Percentiles rank a stretch among this genome's conserved stretches.
phyloP scores from a whole-genome alignment of 768 basidiomycete species.

The Mycena belliarum region DNA sequence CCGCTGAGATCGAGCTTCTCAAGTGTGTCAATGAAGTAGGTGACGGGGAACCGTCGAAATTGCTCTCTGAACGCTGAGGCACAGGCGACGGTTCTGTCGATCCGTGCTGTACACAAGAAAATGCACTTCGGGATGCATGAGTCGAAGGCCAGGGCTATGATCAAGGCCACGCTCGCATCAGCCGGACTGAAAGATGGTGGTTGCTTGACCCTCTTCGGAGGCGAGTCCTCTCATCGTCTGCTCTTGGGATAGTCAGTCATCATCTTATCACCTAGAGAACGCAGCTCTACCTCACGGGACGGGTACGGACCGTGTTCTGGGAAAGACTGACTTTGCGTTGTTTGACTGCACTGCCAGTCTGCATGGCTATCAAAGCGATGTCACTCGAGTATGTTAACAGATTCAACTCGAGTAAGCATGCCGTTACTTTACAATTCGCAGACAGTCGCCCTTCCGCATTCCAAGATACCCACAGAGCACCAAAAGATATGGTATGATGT shows the following conservation, averaged over 20 bases:
- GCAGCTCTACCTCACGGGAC: conserved; percentile 85
- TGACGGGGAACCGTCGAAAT: neutral
- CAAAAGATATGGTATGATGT: conserved; percentile 65
- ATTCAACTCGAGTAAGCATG: neutral
- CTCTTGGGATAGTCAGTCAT: neutral
- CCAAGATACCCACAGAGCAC: conserved; percentile 55
- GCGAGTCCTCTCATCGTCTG: conserved; percentile 36
- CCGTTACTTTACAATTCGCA: conserved; percentile 24
- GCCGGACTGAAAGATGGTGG: conserved; percentile 62
- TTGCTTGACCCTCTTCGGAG: conserved; percentile 77
- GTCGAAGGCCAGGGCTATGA: conserved; percentile 63
- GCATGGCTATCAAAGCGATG: conserved; percentile 76
- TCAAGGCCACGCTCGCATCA: conserved; percentile 52
- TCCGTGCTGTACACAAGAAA: conserved; percentile 60
- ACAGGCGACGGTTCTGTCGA: conserved; percentile 77
- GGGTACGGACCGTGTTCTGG: conserved; percentile 66
- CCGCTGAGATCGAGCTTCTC: conserved; percentile 67
- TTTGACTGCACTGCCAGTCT: conserved; percentile 75
- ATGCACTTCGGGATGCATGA: conserved; percentile 76
- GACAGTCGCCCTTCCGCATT: conserved; percentile 68
- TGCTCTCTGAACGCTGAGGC: neutral
- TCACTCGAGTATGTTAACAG: conserved; percentile 63
- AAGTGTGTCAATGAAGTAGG: conserved; percentile 79
- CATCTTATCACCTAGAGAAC: conserved; percentile 55
- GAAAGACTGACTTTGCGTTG: conserved; percentile 61